A percentile compares a stretch with the other conserved stretches of the same genome.
These are phyloP conservation scores for Syzygium oleosum DNA, from an alignment of 345 rosid species.

Conservation along the genomic window DNA sequence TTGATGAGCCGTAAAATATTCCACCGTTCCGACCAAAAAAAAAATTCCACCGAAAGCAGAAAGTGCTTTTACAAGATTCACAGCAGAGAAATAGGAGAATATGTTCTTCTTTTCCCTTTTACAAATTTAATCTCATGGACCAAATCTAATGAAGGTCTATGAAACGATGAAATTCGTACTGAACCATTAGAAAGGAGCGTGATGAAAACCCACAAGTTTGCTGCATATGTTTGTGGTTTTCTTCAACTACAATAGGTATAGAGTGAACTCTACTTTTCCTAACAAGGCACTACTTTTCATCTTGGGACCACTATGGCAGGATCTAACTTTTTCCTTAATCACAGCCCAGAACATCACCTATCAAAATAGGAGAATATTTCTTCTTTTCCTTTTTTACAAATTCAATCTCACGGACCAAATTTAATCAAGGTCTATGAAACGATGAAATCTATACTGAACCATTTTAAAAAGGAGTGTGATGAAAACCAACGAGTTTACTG, in stretches of 20 bases:
- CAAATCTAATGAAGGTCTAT: background rate
- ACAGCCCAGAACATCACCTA: background rate
- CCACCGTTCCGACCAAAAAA: background rate
- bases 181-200: background rate
- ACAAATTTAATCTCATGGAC: background rate
- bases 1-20: background rate
- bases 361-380: background rate
- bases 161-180: background rate
- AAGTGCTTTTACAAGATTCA: background rate
- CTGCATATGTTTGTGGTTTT: background rate
- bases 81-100: background rate
- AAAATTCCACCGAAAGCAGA: background rate
- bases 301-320: background rate
- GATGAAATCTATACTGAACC: background rate
- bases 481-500: background rate
- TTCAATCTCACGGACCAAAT: background rate
- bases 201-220: background rate
- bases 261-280: background rate
- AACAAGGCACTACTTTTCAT: background rate
- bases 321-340: background rate
- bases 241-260: background rate
- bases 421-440: background rate
- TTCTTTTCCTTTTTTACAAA: background rate
- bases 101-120: background rate
- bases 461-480: background rate